Percentiles rank a stretch among this genome's conserved stretches.
Evolutionary conservation across 148 eudicot genomes (phyloP).

Genomic region (Rhododendron henanense): DNA sequence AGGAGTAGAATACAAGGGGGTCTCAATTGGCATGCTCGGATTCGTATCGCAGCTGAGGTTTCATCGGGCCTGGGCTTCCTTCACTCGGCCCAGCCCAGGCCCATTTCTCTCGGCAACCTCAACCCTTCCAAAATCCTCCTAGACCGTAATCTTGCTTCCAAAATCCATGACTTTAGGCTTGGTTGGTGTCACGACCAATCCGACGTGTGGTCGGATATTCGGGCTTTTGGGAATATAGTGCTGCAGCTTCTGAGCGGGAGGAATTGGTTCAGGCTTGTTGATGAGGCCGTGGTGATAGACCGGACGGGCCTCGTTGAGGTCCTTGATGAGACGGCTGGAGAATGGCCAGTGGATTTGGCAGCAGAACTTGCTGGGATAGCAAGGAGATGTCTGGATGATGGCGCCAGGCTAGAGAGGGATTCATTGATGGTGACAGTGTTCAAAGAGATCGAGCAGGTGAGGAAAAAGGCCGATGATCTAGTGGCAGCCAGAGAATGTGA

Average conservation of each 20-base stretch:
- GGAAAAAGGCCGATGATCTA: slow-evolving; percentile 47
- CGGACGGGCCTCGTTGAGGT: slow-evolving; percentile 14
- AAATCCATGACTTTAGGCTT: slow-evolving; percentile 36
- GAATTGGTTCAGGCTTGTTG: slow-evolving; percentile 37
- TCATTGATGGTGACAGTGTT: slow-evolving; percentile 25
- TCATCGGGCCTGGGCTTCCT: slow-evolving; percentile 60
- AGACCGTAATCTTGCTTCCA: slow-evolving; percentile 46
- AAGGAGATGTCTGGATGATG: slow-evolving; percentile 37
- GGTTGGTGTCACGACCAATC: slow-evolving; percentile 17
- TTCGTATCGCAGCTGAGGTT: slow-evolving; percentile 60
- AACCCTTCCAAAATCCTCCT: slow-evolving; percentile 60
- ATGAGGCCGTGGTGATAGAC: slow-evolving; percentile 22
- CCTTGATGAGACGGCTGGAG: slow-evolving; percentile 55
- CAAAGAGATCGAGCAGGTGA: slow-evolving; percentile 37
- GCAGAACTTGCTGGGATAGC: slow-evolving; percentile 46
- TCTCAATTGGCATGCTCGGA: slow-evolving; percentile 57
- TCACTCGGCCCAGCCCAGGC: slow-evolving; percentile 49
- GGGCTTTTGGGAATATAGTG: slow-evolving; percentile 53
- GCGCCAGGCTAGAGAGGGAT: slow-evolving; percentile 17
- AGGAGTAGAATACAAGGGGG: slow-evolving; percentile 24
- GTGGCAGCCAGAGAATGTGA: slow-evolving; percentile 26
- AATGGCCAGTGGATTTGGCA: slow-evolving; percentile 63
- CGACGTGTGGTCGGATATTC: slow-evolving; percentile 33
- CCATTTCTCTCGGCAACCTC: slow-evolving; percentile 47
- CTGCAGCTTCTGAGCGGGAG: slow-evolving; percentile 64